Conservation (phyloP, 139 green algal genomes). For the Pycnococcus provasolii region DNA sequence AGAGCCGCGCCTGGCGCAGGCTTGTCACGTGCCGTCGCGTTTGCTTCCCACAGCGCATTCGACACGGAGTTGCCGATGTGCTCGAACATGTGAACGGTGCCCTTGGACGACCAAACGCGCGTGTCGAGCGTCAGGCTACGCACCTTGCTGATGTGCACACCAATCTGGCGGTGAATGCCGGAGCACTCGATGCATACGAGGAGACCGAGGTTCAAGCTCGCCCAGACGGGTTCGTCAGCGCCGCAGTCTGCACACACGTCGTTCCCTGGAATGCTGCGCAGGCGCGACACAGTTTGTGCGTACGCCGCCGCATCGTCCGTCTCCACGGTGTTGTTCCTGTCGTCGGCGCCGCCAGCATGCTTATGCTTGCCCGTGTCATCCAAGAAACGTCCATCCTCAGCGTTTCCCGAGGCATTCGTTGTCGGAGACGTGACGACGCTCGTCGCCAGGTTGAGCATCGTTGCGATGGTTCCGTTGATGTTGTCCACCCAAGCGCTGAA, state of each 20-base stretch:
- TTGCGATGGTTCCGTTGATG: constrained; percentile 38
- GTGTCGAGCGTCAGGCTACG: constrained; percentile 30
- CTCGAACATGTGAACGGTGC: constrained; percentile 2
- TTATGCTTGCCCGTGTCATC: constrained; percentile 11
- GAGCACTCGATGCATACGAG: constrained; percentile 85
- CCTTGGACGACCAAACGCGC: constrained; percentile 23
- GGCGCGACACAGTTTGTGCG: constrained; percentile 11
- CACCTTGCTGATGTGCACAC: constrained; percentile 68
- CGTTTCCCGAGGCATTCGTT: constrained; percentile 6
- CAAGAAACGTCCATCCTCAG: constrained; percentile 4
- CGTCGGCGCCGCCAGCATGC: neutral
- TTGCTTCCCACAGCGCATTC: constrained; percentile 8
- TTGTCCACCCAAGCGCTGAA: constrained; percentile 62
- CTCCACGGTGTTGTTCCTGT: neutral
- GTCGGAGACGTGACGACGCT: constrained; percentile 10
- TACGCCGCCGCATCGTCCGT: neutral
- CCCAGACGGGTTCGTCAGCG: constrained; percentile 69
- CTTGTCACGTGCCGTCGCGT: too few relatives aligned
- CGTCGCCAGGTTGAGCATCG: constrained; percentile 23
- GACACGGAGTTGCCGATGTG: constrained; percentile 26
- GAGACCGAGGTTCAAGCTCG: constrained; percentile 73
- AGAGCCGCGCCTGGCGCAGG: too few relatives aligned
- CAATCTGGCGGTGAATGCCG: constrained; percentile 74
- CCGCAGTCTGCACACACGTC: constrained; percentile 69
- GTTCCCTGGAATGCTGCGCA: constrained; percentile 56